Evolutionary conservation across 148 eudicot genomes (phyloP).

Genomic region (Cornus controversa): DNA sequence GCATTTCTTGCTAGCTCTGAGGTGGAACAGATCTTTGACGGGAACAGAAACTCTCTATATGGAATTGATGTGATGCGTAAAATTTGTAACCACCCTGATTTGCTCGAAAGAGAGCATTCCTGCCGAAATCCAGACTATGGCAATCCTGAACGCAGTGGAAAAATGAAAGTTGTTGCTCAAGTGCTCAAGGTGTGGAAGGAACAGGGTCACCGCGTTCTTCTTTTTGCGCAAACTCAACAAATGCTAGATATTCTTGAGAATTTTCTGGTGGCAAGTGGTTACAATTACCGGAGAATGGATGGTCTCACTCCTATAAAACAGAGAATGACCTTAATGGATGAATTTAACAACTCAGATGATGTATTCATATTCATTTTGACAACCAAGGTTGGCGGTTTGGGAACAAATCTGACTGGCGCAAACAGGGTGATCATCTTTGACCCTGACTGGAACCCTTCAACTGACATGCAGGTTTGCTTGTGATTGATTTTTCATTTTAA

Average conservation of each 20-base stretch:
- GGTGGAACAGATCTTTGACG: constrained; percentile 92
- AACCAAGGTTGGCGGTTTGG: constrained; percentile 96
- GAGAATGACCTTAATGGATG: constrained; percentile 92
- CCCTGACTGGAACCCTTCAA: constrained; percentile 99
- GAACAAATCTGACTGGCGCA: constrained; percentile 96
- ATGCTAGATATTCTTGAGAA: constrained; percentile 97
- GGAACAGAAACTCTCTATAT: constrained; percentile 82
- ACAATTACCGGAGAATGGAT: constrained; percentile 93
- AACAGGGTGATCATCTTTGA: constrained; percentile 95
- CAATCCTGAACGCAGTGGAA: constrained; percentile 93
- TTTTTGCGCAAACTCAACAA: constrained; percentile 94
- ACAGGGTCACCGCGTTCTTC: constrained; percentile 94
- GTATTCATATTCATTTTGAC: constrained; percentile 84
- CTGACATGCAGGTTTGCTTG: constrained; percentile 85
- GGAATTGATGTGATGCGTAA: constrained; percentile 99
- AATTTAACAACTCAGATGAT: constrained; percentile 75
- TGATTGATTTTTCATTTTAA: constrained; percentile 7
- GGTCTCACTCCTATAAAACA: constrained; percentile 84
- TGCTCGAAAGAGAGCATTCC: constrained; percentile 95
- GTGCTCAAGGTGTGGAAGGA: constrained; percentile 94
- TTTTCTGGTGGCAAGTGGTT: constrained; percentile 56
- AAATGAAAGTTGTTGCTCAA: constrained; percentile 86
- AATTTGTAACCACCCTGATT: constrained; percentile 98
- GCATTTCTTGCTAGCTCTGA: constrained; percentile 98
- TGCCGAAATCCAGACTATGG: constrained; percentile 80